phyloP scores from a whole-genome alignment of 2,329 filamentous ascomycete genomes.

The Ceratocystis colombiana region DNA sequence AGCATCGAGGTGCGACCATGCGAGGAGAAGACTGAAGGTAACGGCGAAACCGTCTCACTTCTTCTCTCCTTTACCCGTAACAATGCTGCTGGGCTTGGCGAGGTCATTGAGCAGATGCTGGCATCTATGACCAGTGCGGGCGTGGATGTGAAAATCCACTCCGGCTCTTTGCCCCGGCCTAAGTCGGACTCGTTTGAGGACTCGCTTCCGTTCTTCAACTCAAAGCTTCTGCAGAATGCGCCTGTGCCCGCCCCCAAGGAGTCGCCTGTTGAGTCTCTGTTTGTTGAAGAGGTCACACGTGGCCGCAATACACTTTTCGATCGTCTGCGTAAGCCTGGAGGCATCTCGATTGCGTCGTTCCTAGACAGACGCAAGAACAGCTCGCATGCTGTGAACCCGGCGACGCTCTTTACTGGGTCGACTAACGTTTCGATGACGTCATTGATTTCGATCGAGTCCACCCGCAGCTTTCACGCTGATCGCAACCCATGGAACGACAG shows the following conservation, averaged over 20 bases:
- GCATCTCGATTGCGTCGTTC: conserved; percentile 94
- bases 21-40: conserved; percentile 49
- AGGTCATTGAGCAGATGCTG: conserved; percentile 90
- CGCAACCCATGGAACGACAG: conserved; percentile 98
- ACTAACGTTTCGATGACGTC: conserved; percentile 89
- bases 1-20: conserved; percentile 60
- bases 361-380: conserved; percentile 92
- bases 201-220: conserved; percentile 91
- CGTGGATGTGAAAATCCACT: conserved; percentile 79
- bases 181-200: conserved; percentile 99
- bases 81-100: conserved; percentile 87
- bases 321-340: conserved; percentile 84
- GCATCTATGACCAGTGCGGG: conserved; percentile 74
- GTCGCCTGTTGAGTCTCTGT: conserved; percentile 76
- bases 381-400: conserved; percentile 62
- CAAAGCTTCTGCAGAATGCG: conserved; percentile 88
- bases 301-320: conserved; percentile 81
- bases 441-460: conserved; percentile 89
- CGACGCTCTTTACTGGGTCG: conserved; percentile 85
- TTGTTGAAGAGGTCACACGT: conserved; percentile 67
- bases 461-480: conserved; percentile 79
- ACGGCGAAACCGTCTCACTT: conserved; percentile 50
- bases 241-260: conserved; percentile 71
- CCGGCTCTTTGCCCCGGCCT: conserved; percentile 91
- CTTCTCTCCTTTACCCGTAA: conserved; percentile 86